Evolutionary conservation across 2,329 filamentous ascomycete species (phyloP), one percentile per base, ranked within the genome.

Genomic region (Xylariaceae sp.): DNA sequence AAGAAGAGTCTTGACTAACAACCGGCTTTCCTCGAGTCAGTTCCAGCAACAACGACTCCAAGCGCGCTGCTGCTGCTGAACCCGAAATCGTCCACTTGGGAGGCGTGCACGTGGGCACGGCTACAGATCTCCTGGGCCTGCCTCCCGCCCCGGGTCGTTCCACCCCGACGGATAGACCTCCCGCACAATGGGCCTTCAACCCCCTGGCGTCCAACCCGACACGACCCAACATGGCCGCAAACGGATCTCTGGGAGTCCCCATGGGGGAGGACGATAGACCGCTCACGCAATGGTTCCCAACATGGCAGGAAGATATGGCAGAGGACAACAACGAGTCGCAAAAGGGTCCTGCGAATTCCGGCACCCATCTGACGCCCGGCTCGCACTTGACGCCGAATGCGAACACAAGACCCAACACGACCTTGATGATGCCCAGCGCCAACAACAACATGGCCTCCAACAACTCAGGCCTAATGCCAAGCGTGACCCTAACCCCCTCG

Each of bases 1-100:
- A 30, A 30, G 2, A 30, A 30, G 23, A 30, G 23, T 30, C 23
- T 30, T 30, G 44, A 53, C 60, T 61, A 53, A 64, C 56, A 34
- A 17, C n/a, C 41, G 49, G 9, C 7, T 15, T 50, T 50, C 11
- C 52, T 49, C 51, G 17, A 51, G 51, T n/a, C 23, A 65, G 61
- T 58, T 60, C 60, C 8, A 53, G 53, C 10, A 55, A 53, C 18
- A 56, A 54, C 15, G 58, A 50, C 56, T 62, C 50, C 18, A 63
- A 63, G 44, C 61, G 55, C 47, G 13, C 11, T 47, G 15, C 41
- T 44, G 65, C 23, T 30, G 23, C 23, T 30, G 23, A 57, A 47
- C 64, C 61, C 11, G 63, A 68, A 55, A 68, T 68, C 37, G 47
- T 68, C 23, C 66, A 68, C 51, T 60, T 68, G 2, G 66, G 66